Evolutionary conservation across 495 filamentous ascomycete species (phyloP), one percentile per base, ranked within the genome.

Genomic region (Jackrogersella minutella): DNA sequence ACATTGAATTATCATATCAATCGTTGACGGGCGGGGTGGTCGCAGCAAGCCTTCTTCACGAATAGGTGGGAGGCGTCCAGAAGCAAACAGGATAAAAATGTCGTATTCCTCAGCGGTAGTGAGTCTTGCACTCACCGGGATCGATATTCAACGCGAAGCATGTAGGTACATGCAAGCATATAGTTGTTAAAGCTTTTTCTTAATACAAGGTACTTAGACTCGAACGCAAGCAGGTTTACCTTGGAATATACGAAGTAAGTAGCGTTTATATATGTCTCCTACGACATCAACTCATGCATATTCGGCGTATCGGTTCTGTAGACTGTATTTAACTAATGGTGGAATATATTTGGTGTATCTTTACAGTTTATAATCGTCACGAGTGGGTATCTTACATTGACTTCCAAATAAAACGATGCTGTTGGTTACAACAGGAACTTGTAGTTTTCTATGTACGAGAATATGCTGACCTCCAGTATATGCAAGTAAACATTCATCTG

Each of bases 21-120:
- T 36, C 34, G 43, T 33, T 34, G 33, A 50, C 34, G 17, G 49
- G 39, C 26, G 47, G 52, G 62, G 39, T 62, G 47, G 58, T 22
- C 19, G 40, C 52, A 58, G 57, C 37, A 51, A 55, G 43, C 40
- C 58, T 58, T 52, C 58, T 58, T 62, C 57, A 62, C 30, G 51
- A 51, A 68, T 19, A 58, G 36, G 21, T 28, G 19, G 36, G 16
- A 52, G 31, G 16, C 28, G 2, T 36, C 8, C 14, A 24, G 36
- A 64, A 52, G 22, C 26, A 63, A 50, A 50, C 34, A 50, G 19
- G 10, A 31, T 22, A 33, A 8, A n/a, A 10, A 22, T 46, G 22
- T 60, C 56, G 50, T 60, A 55, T 56, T 56, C 40, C 56, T 50
- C 21, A 33, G 34, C 39, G 24, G 46, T 26, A 36, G 8, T 36